phyloP scores from a whole-genome alignment of 306 rosid species.

The Dalbergia cochinchinensis region DNA sequence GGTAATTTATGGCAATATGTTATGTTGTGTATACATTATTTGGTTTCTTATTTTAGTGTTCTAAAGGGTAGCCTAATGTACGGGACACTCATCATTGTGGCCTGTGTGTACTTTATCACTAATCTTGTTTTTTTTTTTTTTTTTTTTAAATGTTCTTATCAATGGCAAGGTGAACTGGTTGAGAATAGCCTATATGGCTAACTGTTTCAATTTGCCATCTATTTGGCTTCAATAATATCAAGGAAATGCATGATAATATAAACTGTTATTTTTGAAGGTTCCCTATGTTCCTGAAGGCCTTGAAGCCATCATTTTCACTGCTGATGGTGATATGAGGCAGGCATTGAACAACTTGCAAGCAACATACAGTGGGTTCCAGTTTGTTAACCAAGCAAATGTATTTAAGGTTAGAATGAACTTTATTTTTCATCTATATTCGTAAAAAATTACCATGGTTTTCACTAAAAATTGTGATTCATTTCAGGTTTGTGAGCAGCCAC shows the following conservation, averaged over 20 bases:
- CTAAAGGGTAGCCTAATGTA: slow-evolving; percentile 6
- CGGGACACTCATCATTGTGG: slow-evolving; percentile 2
- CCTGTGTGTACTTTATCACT: neutral
- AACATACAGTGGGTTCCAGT: slow-evolving; percentile 91
- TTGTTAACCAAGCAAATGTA: slow-evolving; percentile 95
- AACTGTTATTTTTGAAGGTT: slow-evolving; percentile 67
- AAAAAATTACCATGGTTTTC: slow-evolving; percentile 10
- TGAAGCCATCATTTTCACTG: slow-evolving; percentile 98
- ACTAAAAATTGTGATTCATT: slow-evolving; percentile 40
- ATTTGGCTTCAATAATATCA: slow-evolving; percentile 10
- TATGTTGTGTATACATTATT: slow-evolving; percentile 13
- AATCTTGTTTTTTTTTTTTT: no score
- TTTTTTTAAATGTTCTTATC: slow-evolving; percentile 35
- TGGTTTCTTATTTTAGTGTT: slow-evolving; percentile 19
- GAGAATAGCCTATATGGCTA: slow-evolving; percentile 31
- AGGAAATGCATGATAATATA: slow-evolving; percentile 42
- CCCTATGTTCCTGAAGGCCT: slow-evolving; percentile 98
- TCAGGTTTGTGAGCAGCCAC: slow-evolving; percentile 99
- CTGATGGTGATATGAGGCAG: slow-evolving; percentile 99
- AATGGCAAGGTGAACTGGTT: slow-evolving; percentile 27
- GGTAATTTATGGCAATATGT: slow-evolving; percentile 3
- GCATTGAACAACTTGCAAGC: slow-evolving; percentile 99
- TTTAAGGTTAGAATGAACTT: slow-evolving; percentile 70
- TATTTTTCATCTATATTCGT: slow-evolving; percentile 14
- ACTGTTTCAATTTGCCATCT: slow-evolving; percentile 36